Evolutionary conservation across 257 asterid genomes (phyloP).

Genomic region (Lavandula angustifolia): DNA sequence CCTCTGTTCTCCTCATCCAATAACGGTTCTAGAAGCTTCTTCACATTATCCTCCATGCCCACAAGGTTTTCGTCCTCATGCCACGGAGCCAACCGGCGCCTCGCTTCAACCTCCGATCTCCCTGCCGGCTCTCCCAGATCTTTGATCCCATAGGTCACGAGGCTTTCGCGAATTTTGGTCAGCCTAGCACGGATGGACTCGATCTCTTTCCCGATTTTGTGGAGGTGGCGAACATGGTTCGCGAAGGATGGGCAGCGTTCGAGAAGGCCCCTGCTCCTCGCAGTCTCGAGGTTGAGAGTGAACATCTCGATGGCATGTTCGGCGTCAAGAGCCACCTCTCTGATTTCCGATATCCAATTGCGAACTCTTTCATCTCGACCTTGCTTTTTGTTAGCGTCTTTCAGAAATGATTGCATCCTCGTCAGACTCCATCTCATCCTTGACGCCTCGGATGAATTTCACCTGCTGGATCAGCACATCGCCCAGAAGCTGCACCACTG

Average conservation of each 20-base stretch:
- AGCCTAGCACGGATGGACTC: too few relatives aligned
- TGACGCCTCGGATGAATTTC: constrained; percentile 9
- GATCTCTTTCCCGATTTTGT: constrained; percentile 18
- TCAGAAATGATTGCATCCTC: constrained; percentile 34
- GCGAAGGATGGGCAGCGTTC: background rate
- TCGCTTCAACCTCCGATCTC: background rate
- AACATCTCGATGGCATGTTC: constrained; percentile 34
- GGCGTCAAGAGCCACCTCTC: constrained; percentile 31
- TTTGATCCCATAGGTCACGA: constrained; percentile 20
- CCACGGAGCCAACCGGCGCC: constrained; percentile 3
- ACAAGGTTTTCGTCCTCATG: constrained; percentile 5
- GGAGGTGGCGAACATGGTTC: background rate
- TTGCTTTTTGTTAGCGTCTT: constrained; percentile 40
- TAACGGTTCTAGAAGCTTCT: background rate
- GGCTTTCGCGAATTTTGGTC: constrained; percentile 11
- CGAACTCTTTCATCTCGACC: constrained; percentile 17
- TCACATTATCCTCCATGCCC: constrained; percentile 29
- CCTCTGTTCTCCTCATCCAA: background rate
- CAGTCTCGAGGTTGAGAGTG: constrained; percentile 13
- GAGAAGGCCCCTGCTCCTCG: background rate
- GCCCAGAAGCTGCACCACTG: constrained; percentile 3
- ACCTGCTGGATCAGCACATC: constrained; percentile 9
- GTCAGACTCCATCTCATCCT: constrained; percentile 24
- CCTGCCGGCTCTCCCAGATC: background rate
- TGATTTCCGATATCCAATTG: constrained; percentile 35